phyloP scores from a whole-genome alignment of 164 flowering plant genomes.

The Macadamia tetraphylla region DNA sequence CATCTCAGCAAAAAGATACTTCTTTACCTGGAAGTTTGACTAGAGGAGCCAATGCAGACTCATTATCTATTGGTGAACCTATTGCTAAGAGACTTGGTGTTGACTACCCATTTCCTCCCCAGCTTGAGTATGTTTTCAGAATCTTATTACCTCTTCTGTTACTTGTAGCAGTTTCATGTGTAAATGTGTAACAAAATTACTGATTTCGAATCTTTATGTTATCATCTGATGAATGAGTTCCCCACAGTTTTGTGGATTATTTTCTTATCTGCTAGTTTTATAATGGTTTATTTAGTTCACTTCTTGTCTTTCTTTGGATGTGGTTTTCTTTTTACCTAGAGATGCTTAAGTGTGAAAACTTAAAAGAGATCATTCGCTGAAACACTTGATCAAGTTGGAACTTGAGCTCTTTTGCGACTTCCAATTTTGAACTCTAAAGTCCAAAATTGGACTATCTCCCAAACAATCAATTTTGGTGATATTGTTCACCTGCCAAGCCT shows the following conservation, averaged over 20 bases:
- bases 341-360: too few species aligned
- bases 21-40: conserved; percentile 14
- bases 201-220: background rate
- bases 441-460: too few species aligned
- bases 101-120: conserved; percentile 93
- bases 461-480: too few species aligned
- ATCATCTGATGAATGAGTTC: background rate
- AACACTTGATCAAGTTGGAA: too few species aligned
- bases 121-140: conserved; percentile 65
- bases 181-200: background rate
- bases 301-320: too few species aligned
- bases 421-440: too few species aligned
- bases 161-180: background rate
- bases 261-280: background rate
- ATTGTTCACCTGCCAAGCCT: too few species aligned
- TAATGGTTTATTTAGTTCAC: too few species aligned
- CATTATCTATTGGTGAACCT: conserved; percentile 43
- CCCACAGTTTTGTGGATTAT: background rate
- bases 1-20: conserved; percentile 26
- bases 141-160: conserved; percentile 2
- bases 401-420: too few species aligned
- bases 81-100: conserved; percentile 88
- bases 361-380: too few species aligned
- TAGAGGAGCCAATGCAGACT: conserved; percentile 26
- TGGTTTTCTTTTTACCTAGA: too few species aligned